Evolutionary conservation across 2,329 filamentous ascomycete genomes (phyloP), one percentile per base, ranked within the genome.

Genomic region (Arthrobotrys entomopaga): DNA sequence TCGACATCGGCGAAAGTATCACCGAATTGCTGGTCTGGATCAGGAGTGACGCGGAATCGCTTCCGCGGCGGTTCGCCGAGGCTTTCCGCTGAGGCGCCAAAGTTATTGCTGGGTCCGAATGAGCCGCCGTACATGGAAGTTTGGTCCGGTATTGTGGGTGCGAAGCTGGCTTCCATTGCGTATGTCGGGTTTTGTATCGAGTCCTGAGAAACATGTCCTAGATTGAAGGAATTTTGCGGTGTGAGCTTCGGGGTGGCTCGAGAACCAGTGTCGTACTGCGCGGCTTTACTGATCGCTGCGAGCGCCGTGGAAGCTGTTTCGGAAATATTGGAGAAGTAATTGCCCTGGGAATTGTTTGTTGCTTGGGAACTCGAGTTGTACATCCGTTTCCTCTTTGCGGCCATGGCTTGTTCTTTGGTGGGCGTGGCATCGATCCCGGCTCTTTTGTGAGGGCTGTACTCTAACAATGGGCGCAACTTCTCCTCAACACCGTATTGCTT

Each of bases 401-500:
- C 95, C 93, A 98, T 97, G 73, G 95, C 95, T 82, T 98, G 95
- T 82, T 98, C 95, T 82, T 99, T 99, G 42, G 95, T 99, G 0
- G 95, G 95, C 0, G 95, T 98, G 79, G 98, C 94, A 78, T 97
- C 87, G 77, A 89, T 88, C 53, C 90, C 91, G 57, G 91, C 90
- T 73, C 93, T 90, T 1, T 34, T 34, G 77, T 90, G 88, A 84
- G 93, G 91, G 79, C 94, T 91, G 81, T 94, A 92, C 26, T 90
- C 92, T 63, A 95, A 82, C 3, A 95, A 85, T 15, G 91, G 90
- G 20, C 88, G 86, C 54, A 95, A 83, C 3, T 92, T 79, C 76
- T 94, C 91, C 81, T 94, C 91, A 34, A 95, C 91, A 10, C 87
- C 88, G 78, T 90, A 90, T 77, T 90, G 87, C 48, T 91, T 89